These are phyloP conservation scores for Hypholoma fasciculare DNA, from an alignment of 768 basidiomycete genomes.

Conservation along the genomic window DNA sequence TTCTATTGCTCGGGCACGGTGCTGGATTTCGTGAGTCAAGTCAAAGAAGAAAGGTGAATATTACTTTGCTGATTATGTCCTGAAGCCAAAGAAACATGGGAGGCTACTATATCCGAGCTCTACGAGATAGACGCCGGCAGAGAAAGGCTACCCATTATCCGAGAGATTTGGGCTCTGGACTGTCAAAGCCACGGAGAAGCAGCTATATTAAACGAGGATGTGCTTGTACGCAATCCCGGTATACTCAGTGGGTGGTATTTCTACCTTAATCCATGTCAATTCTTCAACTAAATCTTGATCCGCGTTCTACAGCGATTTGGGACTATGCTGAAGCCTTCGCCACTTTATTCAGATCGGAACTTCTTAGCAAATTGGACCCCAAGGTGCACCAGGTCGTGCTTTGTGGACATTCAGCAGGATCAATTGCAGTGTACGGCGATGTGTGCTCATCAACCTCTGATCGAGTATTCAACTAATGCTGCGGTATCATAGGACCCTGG, in stretches of 20 bases:
- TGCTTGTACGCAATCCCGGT: slow-evolving; percentile 16
- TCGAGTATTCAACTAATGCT: neutral
- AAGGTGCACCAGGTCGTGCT: slow-evolving; percentile 24
- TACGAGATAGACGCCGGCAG: slow-evolving; percentile 24
- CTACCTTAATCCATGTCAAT: no score
- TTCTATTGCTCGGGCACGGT: slow-evolving; percentile 27
- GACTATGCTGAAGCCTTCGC: slow-evolving; percentile 31
- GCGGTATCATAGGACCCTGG: slow-evolving; percentile 17
- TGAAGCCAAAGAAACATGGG: slow-evolving; percentile 41
- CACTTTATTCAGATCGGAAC: slow-evolving; percentile 23
- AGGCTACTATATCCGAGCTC: slow-evolving; percentile 33
- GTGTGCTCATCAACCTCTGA: neutral
- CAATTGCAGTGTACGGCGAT: slow-evolving; percentile 26
- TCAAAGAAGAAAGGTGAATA: neutral
- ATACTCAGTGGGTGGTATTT: slow-evolving; percentile 16
- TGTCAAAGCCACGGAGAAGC: slow-evolving; percentile 40
- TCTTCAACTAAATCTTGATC: no score
- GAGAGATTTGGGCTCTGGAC: slow-evolving; percentile 37
- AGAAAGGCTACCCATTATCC: slow-evolving; percentile 15
- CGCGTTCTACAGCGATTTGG: slow-evolving; percentile 22
- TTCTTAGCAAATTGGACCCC: slow-evolving; percentile 22
- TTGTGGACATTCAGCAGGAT: slow-evolving; percentile 32
- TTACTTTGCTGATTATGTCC: neutral
- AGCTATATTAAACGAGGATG: slow-evolving; percentile 30
- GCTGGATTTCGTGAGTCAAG: slow-evolving; percentile 28